phyloP scores from a whole-genome alignment of 495 filamentous ascomycete species.

The Trichoderma virens region DNA sequence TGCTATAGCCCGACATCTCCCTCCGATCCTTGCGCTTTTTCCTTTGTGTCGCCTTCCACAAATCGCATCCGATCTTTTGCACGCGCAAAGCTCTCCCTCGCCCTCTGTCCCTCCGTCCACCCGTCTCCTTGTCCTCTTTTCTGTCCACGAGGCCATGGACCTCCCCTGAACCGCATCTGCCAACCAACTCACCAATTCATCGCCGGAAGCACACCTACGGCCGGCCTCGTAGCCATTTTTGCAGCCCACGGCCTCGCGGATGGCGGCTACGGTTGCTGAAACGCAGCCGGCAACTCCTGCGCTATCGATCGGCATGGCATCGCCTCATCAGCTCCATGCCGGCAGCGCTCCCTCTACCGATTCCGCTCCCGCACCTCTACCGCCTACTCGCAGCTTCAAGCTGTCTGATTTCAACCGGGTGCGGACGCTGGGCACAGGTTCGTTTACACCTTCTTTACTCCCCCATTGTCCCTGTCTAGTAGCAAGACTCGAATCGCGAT shows the following conservation, averaged over 20 bases:
- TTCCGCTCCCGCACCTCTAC: conserved; percentile 18
- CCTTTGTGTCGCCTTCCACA: conserved; percentile 4
- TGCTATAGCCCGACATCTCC: not conserved
- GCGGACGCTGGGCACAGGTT: conserved; percentile 87
- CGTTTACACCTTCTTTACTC: conserved; percentile 14
- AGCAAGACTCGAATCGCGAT: not conserved
- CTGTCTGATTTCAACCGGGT: conserved; percentile 74
- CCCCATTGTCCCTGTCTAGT: not conserved
- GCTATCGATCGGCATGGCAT: not conserved
- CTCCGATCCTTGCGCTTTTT: not conserved
- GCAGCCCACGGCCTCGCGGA: not conserved
- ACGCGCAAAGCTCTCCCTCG: not conserved
- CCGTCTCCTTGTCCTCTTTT: not conserved
- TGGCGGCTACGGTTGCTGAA: conserved; percentile 22
- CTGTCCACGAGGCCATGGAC: not conserved
- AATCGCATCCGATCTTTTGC: not conserved
- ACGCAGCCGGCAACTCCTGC: not conserved
- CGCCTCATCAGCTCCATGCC: conserved; percentile 19
- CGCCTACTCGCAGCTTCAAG: conserved; percentile 19
- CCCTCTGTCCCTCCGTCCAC: not conserved
- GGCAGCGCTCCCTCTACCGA: conserved; percentile 12
- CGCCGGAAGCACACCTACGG: not conserved
- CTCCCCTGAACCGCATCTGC: not conserved
- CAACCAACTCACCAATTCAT: not conserved
- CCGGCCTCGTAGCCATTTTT: not conserved